Base-by-base conservation (phyloP, 495 filamentous ascomycete species). In the Arthonia radiata region DNA sequence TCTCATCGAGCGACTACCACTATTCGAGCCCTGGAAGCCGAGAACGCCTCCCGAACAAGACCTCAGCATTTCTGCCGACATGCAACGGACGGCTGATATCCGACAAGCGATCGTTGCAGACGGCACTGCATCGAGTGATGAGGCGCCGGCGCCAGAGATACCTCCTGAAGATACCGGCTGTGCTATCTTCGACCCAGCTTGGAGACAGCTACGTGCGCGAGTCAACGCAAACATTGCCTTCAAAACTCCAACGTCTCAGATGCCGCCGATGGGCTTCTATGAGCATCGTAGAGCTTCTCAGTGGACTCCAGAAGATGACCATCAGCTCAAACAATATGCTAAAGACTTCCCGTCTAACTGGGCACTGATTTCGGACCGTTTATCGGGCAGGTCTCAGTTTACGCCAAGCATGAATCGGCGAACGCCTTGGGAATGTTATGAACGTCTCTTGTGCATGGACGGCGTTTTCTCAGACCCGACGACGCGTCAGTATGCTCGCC, bases 391-490 rank as follows among this genome's bases (percentile, higher is more conserved):
- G 25, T 86, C 77, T 3, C 36, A 61, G 17, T 89, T 72, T 40
- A 64, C 70, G 13, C 81, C 83, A 25, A 73, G 75, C 9, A 65
- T 78, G 7, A 89, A 93, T 40, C 66, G 86, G 29, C 63, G 86
- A 26, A 94, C 89, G 3, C 82, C 86, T 4, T 97, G 86, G 86
- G 86, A 97, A 50, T 97, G 86, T 41, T 97, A 94, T 39, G 86
- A 97, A 43, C 67, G 89, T 19, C 94, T 83, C 80, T 67, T 91
- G 10, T 65, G 70, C 29, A 52, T 94, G 6, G 86, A 93, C 50
- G 79, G 79, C 4, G 49, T 91, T 18, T 81, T 81, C 11, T 64
- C 64, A 21, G 86, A 97, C 30, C 86, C 93, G 74, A 66, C 65
- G 14, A 89, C 91, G 49, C 89, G 74, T 3, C 73, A 72, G 19